A percentile compares a stretch with the other conserved stretches of the same genome.
phyloP scores from a whole-genome alignment of 1,139 yeast genomes.

The Yamadazyma friedrichii region DNA sequence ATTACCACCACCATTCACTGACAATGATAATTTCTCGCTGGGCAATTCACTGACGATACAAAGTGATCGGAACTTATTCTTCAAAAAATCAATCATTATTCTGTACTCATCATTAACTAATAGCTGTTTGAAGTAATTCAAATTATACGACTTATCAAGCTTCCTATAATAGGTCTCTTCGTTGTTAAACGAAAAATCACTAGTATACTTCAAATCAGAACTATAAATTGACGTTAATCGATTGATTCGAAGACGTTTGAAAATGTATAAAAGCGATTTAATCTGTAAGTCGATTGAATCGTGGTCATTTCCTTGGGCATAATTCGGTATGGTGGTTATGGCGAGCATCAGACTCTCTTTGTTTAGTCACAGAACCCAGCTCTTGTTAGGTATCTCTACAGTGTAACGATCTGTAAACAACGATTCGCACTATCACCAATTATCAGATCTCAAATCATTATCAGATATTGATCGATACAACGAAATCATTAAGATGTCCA shows the following conservation, averaged over 20 bases:
- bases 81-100: conserved; percentile 60
- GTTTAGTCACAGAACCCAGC: no score
- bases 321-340: not conserved
- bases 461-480: no score
- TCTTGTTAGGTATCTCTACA: no score
- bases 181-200: conserved; percentile 3
- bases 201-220: conserved; percentile 21
- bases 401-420: no score
- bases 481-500: conserved; percentile 44
- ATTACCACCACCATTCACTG: conserved; percentile 16
- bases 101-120: conserved; percentile 56
- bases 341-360: not conserved
- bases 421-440: not conserved
- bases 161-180: conserved; percentile 2
- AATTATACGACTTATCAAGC: conserved; percentile 51
- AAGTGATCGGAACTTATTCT: conserved; percentile 61
- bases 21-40: conserved; percentile 18
- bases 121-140: conserved; percentile 38
- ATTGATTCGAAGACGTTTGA: conserved; percentile 50
- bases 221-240: conserved; percentile 39
- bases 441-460: not conserved
- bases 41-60: conserved; percentile 55
- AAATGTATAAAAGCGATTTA: conserved; percentile 55
- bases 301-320: conserved; percentile 19
- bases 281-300: conserved; percentile 62